These are phyloP conservation scores for Choiromyces venosus DNA, from an alignment of 495 filamentous ascomycete species.

Conservation along the genomic window DNA sequence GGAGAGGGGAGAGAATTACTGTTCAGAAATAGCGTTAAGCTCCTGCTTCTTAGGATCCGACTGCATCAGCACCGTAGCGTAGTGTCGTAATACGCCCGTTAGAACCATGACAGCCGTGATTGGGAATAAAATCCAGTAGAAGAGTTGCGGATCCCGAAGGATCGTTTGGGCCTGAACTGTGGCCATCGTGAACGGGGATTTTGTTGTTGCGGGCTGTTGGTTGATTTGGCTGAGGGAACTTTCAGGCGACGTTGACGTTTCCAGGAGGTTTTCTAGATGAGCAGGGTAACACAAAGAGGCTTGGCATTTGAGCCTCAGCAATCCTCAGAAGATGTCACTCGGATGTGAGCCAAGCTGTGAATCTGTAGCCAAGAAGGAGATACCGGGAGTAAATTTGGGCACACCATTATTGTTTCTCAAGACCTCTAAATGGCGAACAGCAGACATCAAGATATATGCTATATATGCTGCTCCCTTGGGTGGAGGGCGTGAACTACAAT, in stretches of 20 bases:
- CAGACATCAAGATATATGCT: too few species aligned
- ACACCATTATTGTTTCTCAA: not conserved
- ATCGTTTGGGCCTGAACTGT: slow-evolving; percentile 87
- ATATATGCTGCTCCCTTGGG: too few species aligned
- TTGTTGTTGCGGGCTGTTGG: slow-evolving; percentile 15
- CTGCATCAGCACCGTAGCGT: slow-evolving; percentile 84
- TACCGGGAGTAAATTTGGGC: too few species aligned
- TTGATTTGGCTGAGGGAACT: slow-evolving; percentile 2
- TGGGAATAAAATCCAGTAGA: slow-evolving; percentile 97
- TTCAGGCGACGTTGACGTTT: not conserved
- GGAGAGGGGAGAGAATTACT: slow-evolving; percentile 42
- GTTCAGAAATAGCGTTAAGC: slow-evolving; percentile 71
- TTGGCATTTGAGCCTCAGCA: not conserved
- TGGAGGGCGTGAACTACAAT: too few species aligned
- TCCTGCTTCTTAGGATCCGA: slow-evolving; percentile 75
- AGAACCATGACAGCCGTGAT: slow-evolving; percentile 97
- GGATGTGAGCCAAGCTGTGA: not conserved
- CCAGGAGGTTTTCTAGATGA: not conserved
- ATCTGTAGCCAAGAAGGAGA: not conserved
- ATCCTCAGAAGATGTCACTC: not conserved
- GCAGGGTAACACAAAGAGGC: not conserved
- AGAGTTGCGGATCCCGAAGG: slow-evolving; percentile 96
- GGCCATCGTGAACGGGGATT: slow-evolving; percentile 58
- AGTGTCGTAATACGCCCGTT: slow-evolving; percentile 92
- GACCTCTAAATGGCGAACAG: not conserved